These are phyloP conservation scores for Rhododendron molle DNA, from an alignment of 148 eudicot species.

Conservation along the genomic window DNA sequence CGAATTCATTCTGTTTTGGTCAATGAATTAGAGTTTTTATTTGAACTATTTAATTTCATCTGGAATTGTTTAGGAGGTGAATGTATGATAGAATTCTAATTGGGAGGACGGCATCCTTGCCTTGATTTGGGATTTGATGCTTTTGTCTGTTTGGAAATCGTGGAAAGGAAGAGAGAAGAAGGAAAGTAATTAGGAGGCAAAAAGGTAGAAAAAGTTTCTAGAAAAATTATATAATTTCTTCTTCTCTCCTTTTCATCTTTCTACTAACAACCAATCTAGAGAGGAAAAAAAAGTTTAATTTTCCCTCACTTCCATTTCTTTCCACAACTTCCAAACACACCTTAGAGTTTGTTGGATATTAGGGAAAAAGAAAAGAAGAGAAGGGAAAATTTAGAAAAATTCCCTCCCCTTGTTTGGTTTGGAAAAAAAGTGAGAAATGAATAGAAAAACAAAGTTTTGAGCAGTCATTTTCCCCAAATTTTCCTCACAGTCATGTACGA, in stretches of 20 bases:
- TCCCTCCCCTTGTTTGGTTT: not conserved
- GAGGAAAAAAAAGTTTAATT: not conserved
- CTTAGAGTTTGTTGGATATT: not conserved
- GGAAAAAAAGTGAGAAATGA: not conserved
- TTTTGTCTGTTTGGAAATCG: not conserved
- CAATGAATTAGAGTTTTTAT: not conserved
- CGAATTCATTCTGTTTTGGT: not conserved
- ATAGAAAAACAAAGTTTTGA: not conserved
- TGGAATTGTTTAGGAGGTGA: not conserved
- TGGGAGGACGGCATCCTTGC: not conserved
- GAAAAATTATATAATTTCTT: not conserved
- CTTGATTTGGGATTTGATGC: not conserved
- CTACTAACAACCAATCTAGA: not conserved
- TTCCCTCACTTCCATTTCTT: not conserved
- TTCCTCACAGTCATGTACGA: not conserved
- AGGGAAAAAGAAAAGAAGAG: not conserved
- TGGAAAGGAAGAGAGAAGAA: not conserved
- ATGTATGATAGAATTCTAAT: not conserved
- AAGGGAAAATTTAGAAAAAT: not conserved
- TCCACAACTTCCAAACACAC: not conserved
- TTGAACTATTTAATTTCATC: not conserved
- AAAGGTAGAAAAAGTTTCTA: not conserved
- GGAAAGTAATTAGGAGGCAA: not conserved
- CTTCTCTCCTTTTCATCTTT: not conserved
- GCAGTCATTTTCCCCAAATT: not conserved